Percentiles rank a stretch among this genome's conserved stretches.
These are phyloP conservation scores for Colletotrichum sp. DNA, from an alignment of 2,329 filamentous ascomycete species.

Conservation along the genomic window DNA sequence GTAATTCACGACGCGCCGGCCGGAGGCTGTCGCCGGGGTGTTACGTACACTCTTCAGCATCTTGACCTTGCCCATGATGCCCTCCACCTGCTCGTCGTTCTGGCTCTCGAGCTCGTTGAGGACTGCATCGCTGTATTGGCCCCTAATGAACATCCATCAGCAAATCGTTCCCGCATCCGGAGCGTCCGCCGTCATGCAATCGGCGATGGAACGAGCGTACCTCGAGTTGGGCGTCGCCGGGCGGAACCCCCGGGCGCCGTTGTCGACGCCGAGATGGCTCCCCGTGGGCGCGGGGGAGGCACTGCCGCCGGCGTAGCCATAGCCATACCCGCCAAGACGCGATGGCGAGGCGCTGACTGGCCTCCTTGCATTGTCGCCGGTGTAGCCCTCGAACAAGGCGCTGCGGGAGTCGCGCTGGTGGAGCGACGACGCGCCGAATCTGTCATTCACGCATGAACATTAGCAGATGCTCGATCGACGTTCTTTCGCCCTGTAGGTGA, in stretches of 20 bases:
- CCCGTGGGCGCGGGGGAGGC: constrained; percentile 15
- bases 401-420: constrained; percentile 77
- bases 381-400: constrained; percentile 79
- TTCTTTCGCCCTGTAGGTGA: background rate
- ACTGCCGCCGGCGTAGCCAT: constrained; percentile 36
- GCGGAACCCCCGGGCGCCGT: constrained; percentile 52
- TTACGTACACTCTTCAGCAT: constrained; percentile 83
- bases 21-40: background rate
- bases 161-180: background rate
- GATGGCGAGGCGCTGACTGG: constrained; percentile 51
- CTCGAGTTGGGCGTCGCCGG: constrained; percentile 75
- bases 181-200: background rate
- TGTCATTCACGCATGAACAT: constrained; percentile 31
- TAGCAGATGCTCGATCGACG: background rate
- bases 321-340: constrained; percentile 57
- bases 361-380: constrained; percentile 47
- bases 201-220: constrained; percentile 38
- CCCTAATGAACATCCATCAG: constrained; percentile 51
- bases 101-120: constrained; percentile 94
- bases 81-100: constrained; percentile 88
- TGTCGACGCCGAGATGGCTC: constrained; percentile 33
- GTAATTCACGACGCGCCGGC: background rate
- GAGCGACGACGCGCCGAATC: constrained; percentile 71
- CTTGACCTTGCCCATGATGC: constrained; percentile 89
- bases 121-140: constrained; percentile 91